A percentile compares a stretch with the other conserved stretches of the same genome.
Evolutionary conservation across 2,329 filamentous ascomycete species (phyloP).

Genomic region (Cryphonectria radicalis): DNA sequence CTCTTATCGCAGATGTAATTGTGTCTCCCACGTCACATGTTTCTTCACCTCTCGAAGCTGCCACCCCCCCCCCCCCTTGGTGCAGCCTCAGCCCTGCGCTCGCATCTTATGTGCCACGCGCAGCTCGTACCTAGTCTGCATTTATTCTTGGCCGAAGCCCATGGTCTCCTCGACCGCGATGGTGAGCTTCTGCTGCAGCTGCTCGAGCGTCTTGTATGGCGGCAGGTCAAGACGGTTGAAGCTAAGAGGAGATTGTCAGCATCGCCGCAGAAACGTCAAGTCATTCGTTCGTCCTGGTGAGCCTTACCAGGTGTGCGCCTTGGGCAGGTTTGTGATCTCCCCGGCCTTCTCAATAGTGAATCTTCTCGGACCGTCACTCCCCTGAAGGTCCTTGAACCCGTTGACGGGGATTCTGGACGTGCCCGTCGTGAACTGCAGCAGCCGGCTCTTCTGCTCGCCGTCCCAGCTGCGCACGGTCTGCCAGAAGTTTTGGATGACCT

Average conservation of each 20-base stretch:
- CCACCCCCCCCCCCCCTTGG: too few relatives aligned
- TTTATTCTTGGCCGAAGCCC: conserved; percentile 95
- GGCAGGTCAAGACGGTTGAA: conserved; percentile 98
- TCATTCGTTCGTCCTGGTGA: conserved; percentile 31
- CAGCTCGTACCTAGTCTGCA: background rate
- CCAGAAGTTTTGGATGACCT: conserved; percentile 99
- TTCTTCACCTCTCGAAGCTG: background rate
- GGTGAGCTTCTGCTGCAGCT: conserved; percentile 85
- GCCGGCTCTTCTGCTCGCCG: conserved; percentile 94
- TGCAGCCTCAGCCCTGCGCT: conserved; percentile 1
- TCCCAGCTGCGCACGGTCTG: conserved; percentile 97
- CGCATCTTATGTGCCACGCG: background rate
- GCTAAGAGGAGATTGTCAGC: conserved; percentile 49
- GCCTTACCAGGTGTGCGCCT: conserved; percentile 93
- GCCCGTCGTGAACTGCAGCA: conserved; percentile 96
- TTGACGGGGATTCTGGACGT: conserved; percentile 98
- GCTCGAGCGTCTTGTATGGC: conserved; percentile 87
- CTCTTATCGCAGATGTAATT: conserved; percentile 12
- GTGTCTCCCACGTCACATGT: background rate
- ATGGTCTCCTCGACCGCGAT: conserved; percentile 99
- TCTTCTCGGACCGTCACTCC: conserved; percentile 89
- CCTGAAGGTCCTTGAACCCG: conserved; percentile 98
- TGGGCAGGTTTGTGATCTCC: conserved; percentile 86
- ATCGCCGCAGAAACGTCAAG: background rate
- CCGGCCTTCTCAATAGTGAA: conserved; percentile 99